These are phyloP conservation scores for Paramecium biaurelia DNA, from an alignment of 73 alveolate species.

Conservation along the genomic window DNA sequence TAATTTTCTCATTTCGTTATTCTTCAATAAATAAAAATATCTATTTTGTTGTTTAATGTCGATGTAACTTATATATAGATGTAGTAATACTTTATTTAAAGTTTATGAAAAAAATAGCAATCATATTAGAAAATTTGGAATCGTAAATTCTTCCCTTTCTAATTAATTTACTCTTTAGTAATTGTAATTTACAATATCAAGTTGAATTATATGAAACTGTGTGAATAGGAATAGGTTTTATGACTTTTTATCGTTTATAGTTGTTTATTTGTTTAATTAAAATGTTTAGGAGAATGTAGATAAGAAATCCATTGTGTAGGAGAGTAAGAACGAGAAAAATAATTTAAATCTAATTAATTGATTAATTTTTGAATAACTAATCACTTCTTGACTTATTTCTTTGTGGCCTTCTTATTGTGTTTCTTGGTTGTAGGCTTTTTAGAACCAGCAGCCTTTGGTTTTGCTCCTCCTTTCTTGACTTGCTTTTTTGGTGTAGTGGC, in stretches of 20 bases:
- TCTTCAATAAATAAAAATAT: background rate
- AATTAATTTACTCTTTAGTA: background rate
- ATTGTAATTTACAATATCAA: background rate
- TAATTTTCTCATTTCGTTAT: background rate
- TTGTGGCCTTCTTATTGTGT: background rate
- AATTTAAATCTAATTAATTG: background rate
- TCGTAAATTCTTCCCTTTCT: background rate
- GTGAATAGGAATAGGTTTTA: background rate
- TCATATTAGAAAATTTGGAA: background rate
- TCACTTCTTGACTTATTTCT: background rate
- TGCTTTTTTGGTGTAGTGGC: constrained; percentile 4
- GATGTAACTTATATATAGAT: background rate
- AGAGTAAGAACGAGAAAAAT: background rate
- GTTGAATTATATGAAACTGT: background rate
- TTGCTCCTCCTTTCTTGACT: background rate
- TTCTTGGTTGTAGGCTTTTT: background rate
- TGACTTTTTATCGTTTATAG: background rate
- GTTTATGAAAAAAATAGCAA: background rate
- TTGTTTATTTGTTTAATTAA: background rate
- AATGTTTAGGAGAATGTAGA: background rate
- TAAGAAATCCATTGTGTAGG: background rate
- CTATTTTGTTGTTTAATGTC: background rate
- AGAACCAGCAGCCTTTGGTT: background rate
- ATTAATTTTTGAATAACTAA: background rate
- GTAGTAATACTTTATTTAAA: background rate